A percentile compares a stretch with the other conserved stretches of the same genome.
These are phyloP conservation scores for Salinomyces thailandicus DNA, from an alignment of 2,329 filamentous ascomycete species.

Conservation along the genomic window DNA sequence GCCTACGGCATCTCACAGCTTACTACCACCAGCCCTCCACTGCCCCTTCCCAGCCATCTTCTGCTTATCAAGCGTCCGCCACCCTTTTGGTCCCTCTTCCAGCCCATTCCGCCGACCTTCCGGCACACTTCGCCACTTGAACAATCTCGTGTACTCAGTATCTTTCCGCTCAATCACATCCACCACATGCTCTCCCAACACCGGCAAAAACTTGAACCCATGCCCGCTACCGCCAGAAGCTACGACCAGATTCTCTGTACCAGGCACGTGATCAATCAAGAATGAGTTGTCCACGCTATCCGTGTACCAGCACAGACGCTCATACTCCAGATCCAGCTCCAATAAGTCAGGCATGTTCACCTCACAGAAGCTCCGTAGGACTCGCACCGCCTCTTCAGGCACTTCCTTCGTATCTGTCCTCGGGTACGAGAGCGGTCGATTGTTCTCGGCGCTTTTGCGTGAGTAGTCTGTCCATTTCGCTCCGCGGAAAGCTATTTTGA, in stretches of 20 bases:
- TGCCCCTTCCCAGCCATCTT: constrained; percentile 5
- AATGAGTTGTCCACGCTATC: constrained; percentile 12
- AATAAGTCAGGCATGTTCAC: constrained; percentile 16
- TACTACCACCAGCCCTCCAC: constrained; percentile 10
- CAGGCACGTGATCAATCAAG: constrained; percentile 7
- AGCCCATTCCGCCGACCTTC: constrained; percentile 18
- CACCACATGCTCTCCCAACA: constrained; percentile 17
- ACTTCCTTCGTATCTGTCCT: constrained; percentile 12
- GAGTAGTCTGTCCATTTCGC: constrained; percentile 17
- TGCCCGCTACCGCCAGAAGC: constrained; percentile 20
- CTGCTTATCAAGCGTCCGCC: constrained; percentile 21
- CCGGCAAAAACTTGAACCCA: constrained; percentile 23
- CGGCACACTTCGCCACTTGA: constrained; percentile 15
- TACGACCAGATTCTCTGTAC: constrained; percentile 11
- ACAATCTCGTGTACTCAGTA: constrained; percentile 18
- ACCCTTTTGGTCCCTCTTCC: constrained; percentile 20
- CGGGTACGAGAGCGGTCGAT: constrained; percentile 13
- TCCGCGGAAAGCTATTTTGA: constrained; percentile 33
- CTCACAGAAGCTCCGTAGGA: constrained; percentile 10
- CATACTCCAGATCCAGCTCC: constrained; percentile 8
- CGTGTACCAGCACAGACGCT: constrained; percentile 12
- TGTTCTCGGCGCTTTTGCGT: background rate
- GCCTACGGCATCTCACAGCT: constrained; percentile 1
- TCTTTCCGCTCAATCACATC: constrained; percentile 10
- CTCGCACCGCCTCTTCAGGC: constrained; percentile 17